phyloP scores from a whole-genome alignment of 2,329 filamentous ascomycete genomes.

The Tolypocladium cylindrosporum region DNA sequence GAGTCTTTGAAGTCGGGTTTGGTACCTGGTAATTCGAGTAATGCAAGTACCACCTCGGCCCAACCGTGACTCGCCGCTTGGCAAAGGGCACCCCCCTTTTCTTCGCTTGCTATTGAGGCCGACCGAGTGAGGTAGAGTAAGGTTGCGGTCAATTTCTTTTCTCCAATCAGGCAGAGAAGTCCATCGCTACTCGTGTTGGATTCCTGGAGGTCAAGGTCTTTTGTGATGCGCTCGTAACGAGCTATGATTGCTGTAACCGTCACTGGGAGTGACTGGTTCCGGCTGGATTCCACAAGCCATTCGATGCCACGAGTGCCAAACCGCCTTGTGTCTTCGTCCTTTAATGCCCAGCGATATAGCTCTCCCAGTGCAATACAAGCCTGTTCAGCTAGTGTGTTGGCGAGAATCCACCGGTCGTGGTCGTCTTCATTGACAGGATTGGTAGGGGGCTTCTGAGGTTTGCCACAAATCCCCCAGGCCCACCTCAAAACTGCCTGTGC shows the following conservation, averaged over 20 bases:
- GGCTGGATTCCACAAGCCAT: not conserved
- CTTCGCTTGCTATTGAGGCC: not conserved
- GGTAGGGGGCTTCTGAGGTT: not conserved
- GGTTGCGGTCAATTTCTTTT: not conserved
- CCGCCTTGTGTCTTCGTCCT: not conserved
- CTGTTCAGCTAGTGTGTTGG: too few relatives aligned
- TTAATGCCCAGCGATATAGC: not conserved
- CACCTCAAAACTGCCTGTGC: not conserved
- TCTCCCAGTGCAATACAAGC: not conserved
- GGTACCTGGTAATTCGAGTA: not conserved
- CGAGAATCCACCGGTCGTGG: too few relatives aligned
- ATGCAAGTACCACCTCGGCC: not conserved
- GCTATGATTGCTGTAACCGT: not conserved
- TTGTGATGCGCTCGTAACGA: not conserved
- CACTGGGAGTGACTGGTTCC: not conserved
- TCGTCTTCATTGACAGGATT: not conserved
- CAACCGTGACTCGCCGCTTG: not conserved
- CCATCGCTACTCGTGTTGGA: not conserved
- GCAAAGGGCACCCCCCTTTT: not conserved
- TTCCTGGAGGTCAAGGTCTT: fast-evolving
- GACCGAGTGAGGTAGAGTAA: not conserved
- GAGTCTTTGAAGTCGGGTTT: not conserved
- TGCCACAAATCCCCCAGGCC: not conserved
- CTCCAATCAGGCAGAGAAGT: not conserved
- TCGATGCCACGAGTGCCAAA: not conserved